Evolutionary conservation across 176 grass and related monocot genomes (phyloP), one percentile per base, ranked within the genome.

Genomic region (Aegilops umbellulata): DNA sequence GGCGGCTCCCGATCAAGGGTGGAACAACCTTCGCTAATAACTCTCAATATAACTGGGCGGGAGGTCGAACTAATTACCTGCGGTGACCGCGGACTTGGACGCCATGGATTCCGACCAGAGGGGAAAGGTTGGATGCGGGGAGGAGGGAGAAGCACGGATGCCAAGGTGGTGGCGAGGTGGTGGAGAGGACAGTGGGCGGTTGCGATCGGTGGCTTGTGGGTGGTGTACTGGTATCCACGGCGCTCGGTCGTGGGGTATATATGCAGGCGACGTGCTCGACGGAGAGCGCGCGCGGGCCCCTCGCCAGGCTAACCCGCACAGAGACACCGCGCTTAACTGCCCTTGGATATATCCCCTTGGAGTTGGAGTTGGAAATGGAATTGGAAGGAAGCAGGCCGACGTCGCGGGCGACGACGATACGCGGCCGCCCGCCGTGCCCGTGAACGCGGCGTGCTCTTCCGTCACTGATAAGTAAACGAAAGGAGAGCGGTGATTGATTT

Each of bases 61-160:
- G 6, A 22, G 17, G 7, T 12, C 23, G 22, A 36, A 80, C 76
- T 77, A 31, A 90, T 10, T 41, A 41, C 80, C 65, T 82, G 22
- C 12, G 4, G 39, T 27, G 23, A 76, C 80, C 11, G 60, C 16
- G 70, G 75, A 36, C 44, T 57, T 74, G 74, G 67, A 69, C 32
- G 89, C 80, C 88, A 90, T 82, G 69, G 85, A 53, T 32, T 41
- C 1, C 23, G 8, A 14, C 17, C 25, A 24, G 49, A 6, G 16
- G 17, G 22, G 66, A 12, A 70, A 55, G 30, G 49, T 58, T 32
- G 31, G 29, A 30, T 49, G 32, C 17, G 35, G 15, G 1, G 13
- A 36, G 11, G 12, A 14, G 30, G 8, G 26, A 7, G 74, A 22
- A 1, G 49, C 1, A 53, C 0, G 6, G 49, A 10, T 23, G 38